phyloP scores from a whole-genome alignment of 148 eudicot genomes.

The Nepenthes gracilis region DNA sequence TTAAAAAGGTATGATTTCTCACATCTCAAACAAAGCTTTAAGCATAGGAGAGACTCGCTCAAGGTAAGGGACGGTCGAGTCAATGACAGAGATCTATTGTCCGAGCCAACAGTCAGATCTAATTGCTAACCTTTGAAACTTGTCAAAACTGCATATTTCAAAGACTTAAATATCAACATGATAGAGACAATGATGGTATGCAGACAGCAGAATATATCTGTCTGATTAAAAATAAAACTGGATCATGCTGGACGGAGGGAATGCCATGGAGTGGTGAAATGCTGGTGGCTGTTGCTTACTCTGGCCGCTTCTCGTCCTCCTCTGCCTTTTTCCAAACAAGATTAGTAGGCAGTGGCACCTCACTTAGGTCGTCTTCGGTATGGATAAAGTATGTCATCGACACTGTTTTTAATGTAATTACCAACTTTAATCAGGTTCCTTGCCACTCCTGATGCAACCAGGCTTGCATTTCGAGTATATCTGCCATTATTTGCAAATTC shows the following conservation, averaged over 20 bases:
- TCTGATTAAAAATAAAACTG: not conserved
- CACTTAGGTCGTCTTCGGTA: slow-evolving; percentile 70
- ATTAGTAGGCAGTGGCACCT: slow-evolving; percentile 3
- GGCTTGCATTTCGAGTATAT: slow-evolving; percentile 68
- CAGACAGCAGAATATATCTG: not conserved
- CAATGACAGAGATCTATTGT: too few species aligned
- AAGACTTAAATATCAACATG: too few species aligned
- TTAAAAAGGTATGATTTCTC: too few species aligned
- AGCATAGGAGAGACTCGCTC: too few species aligned
- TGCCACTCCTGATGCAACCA: slow-evolving; percentile 84
- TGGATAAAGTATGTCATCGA: slow-evolving; percentile 72
- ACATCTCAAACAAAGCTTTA: too few species aligned
- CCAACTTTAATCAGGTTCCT: slow-evolving; percentile 78
- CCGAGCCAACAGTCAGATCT: too few species aligned
- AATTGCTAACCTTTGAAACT: not conserved
- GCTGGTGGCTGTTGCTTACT: not conserved
- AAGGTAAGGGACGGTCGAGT: too few species aligned
- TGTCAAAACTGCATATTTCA: too few species aligned
- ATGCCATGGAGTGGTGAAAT: not conserved
- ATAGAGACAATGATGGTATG: not conserved
- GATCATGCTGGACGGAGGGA: not conserved
- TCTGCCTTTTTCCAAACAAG: not conserved
- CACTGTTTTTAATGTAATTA: slow-evolving; percentile 53
- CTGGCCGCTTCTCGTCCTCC: not conserved
- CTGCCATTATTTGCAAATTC: slow-evolving; percentile 23